Percentiles rank a stretch among this genome's conserved stretches.
Evolutionary conservation across 2,329 filamentous ascomycete species (phyloP).

Genomic region (Emericellopsis cladophorae): DNA sequence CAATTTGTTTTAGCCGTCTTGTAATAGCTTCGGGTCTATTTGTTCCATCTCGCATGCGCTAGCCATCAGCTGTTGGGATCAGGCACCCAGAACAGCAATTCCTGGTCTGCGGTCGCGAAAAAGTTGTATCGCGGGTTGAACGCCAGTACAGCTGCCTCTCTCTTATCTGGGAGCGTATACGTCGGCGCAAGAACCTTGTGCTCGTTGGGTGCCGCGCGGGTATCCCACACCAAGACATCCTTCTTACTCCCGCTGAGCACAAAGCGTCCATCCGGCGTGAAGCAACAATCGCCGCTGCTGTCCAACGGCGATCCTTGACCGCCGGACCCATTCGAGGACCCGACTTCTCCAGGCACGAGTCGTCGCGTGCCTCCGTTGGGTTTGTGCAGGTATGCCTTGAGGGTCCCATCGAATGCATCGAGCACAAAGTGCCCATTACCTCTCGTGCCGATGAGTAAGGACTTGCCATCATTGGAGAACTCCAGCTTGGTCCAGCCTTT

Average conservation of each 20-base stretch:
- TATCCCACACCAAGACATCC: constrained; percentile 81
- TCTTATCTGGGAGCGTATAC: constrained; percentile 52
- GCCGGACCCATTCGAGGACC: constrained; percentile 20
- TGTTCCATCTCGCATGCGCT: too few relatives aligned
- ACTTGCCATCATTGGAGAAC: constrained; percentile 93
- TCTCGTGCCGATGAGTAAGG: constrained; percentile 71
- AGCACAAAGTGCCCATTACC: constrained; percentile 79
- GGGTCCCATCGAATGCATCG: constrained; percentile 77
- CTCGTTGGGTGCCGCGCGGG: constrained; percentile 35
- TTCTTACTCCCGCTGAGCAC: constrained; percentile 67
- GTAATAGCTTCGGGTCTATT: too few relatives aligned
- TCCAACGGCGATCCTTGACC: constrained; percentile 27
- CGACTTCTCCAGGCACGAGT: constrained; percentile 38
- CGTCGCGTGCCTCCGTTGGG: constrained; percentile 36
- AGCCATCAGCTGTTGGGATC: constrained; percentile 39
- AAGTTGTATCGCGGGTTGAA: constrained; percentile 91
- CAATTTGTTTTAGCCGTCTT: too few relatives aligned
- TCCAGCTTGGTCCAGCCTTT: constrained; percentile 82
- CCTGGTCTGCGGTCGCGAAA: constrained; percentile 78
- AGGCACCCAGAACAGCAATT: constrained; percentile 68
- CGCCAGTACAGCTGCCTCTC: constrained; percentile 61
- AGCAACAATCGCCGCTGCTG: constrained; percentile 69
- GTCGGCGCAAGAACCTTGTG: constrained; percentile 50
- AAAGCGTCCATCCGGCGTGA: constrained; percentile 80
- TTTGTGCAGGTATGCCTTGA: constrained; percentile 61